Evolutionary conservation across 2,329 filamentous ascomycete genomes (phyloP).

Genomic region (Zalaria obscura): DNA sequence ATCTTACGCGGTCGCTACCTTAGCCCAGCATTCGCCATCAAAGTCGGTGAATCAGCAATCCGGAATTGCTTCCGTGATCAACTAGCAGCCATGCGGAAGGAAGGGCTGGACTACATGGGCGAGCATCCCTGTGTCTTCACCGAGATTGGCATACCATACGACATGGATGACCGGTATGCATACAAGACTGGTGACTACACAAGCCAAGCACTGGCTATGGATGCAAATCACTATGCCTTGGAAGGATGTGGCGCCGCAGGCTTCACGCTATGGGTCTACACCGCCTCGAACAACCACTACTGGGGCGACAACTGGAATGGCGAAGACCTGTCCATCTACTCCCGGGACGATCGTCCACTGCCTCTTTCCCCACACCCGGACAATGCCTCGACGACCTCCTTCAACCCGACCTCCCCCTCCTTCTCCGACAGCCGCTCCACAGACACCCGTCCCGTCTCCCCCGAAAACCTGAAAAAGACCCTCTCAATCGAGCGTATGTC

Average conservation of each 20-base stretch:
- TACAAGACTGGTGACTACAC: constrained; percentile 94
- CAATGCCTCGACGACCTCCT: constrained; percentile 34
- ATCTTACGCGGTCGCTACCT: constrained; percentile 79
- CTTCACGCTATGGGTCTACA: constrained; percentile 83
- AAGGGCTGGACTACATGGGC: constrained; percentile 79
- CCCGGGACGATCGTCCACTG: constrained; percentile 60
- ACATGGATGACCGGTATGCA: constrained; percentile 94
- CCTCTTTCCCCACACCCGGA: constrained; percentile 26
- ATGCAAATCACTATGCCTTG: constrained; percentile 88
- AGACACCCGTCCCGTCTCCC: constrained; percentile 47
- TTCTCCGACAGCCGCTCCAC: constrained; percentile 40
- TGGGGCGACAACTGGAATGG: constrained; percentile 96
- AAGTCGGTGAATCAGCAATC: constrained; percentile 84
- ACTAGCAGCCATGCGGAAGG: constrained; percentile 64
- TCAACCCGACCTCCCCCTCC: constrained; percentile 35
- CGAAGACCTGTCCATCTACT: constrained; percentile 87
- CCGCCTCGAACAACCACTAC: constrained; percentile 65
- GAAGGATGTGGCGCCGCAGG: constrained; percentile 76
- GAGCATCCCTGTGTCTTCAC: constrained; percentile 80
- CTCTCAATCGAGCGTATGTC: constrained; percentile 43
- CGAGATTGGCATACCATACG: constrained; percentile 95
- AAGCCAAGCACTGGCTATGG: constrained; percentile 81
- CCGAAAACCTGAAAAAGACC: constrained; percentile 59
- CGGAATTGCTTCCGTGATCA: constrained; percentile 87
- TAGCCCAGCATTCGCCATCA: constrained; percentile 81